Percentiles rank a stretch among this genome's conserved stretches.
These are phyloP conservation scores for Vigna reflexopilosa DNA, from an alignment of 306 rosid genomes.

Conservation along the genomic window DNA sequence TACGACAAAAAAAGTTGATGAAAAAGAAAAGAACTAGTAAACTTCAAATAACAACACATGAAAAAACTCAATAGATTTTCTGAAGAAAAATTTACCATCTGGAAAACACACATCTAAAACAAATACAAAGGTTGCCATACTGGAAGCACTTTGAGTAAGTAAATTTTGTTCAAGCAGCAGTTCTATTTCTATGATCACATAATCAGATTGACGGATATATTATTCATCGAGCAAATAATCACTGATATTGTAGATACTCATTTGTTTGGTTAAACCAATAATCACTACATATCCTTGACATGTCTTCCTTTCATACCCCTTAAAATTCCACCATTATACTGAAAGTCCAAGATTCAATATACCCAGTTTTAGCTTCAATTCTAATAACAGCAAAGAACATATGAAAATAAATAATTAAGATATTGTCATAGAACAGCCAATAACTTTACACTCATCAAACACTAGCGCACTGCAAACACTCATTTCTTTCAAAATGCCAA, in stretches of 20 bases:
- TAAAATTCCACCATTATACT: constrained; percentile 6
- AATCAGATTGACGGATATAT: constrained; percentile 17
- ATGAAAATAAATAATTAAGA: constrained; percentile 30
- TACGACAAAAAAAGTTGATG: background rate
- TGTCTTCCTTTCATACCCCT: background rate
- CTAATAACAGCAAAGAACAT: constrained; percentile 14
- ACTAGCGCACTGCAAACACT: constrained; percentile 3
- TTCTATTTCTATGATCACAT: background rate
- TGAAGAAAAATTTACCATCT: background rate
- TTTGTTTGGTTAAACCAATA: background rate
- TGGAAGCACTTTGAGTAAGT: background rate
- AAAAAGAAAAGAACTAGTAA: background rate
- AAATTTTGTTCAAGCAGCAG: background rate
- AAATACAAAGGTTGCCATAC: constrained; percentile 12
- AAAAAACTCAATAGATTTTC: background rate
- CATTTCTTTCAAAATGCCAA: constrained; percentile 19
- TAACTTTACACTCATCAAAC: constrained; percentile 22
- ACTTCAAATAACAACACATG: background rate
- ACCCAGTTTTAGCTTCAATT: too few species aligned
- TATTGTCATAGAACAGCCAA: constrained; percentile 34
- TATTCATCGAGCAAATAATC: background rate
- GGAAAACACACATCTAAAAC: background rate
- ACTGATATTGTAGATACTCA: background rate
- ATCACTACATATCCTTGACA: constrained; percentile 13
- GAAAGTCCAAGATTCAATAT: constrained; percentile 37